Evolutionary conservation across 1,284 basidiomycete species (phyloP).

Genomic region (Ceratobasidium theobromae): DNA sequence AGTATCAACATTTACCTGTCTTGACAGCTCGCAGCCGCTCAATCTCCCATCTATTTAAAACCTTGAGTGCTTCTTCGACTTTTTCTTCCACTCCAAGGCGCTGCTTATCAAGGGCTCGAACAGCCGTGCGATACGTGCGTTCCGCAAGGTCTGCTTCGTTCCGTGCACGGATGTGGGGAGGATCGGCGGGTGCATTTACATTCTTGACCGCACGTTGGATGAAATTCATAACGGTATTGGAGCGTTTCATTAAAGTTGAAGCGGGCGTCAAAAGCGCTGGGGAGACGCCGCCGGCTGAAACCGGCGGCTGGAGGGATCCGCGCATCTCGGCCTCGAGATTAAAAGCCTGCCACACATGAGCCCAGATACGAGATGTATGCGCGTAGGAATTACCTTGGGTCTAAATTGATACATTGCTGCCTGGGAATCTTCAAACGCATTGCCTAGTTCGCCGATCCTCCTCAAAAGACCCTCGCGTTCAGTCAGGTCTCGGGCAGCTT

Average conservation of each 20-base stretch:
- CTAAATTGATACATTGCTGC: conserved; percentile 81
- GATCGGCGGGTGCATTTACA: conserved; percentile 53
- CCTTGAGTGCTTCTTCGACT: conserved; percentile 77
- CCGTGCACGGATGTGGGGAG: conserved; percentile 66
- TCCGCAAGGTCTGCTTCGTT: conserved; percentile 79
- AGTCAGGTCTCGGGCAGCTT: conserved; percentile 74
- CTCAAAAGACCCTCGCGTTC: conserved; percentile 73
- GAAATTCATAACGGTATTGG: conserved; percentile 66
- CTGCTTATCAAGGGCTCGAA: conserved; percentile 76
- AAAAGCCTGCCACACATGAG: conserved; percentile 59
- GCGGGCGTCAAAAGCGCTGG: conserved; percentile 46
- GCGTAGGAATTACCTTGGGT: conserved; percentile 55
- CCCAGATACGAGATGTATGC: not conserved
- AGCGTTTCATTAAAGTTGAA: conserved; percentile 65
- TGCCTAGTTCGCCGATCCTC: conserved; percentile 73
- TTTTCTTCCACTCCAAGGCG: conserved; percentile 80
- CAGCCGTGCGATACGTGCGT: conserved; percentile 68
- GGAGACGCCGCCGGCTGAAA: conserved; percentile 27
- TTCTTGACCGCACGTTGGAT: conserved; percentile 65
- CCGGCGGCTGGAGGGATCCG: conserved; percentile 9
- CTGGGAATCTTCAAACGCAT: conserved; percentile 69
- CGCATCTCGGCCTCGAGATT: conserved; percentile 46
- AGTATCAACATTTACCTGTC: conserved; percentile 55
- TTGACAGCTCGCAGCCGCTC: conserved; percentile 82
- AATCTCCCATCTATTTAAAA: conserved; percentile 79